Evolutionary conservation across 331 rosid species (phyloP).

Genomic region (Rhamnella rubrinervis): DNA sequence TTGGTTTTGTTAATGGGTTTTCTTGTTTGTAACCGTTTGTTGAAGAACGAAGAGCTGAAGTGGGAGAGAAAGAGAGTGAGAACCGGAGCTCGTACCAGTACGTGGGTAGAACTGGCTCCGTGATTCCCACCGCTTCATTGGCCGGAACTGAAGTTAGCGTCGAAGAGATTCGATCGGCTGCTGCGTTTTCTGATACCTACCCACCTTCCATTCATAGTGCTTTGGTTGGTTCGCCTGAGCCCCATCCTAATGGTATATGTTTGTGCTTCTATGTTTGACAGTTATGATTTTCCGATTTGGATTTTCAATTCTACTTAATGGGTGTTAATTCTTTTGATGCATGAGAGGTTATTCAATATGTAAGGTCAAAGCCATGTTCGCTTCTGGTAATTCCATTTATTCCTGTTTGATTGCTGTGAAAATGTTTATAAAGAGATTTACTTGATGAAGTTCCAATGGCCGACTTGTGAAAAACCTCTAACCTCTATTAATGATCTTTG

Average conservation of each 20-base stretch:
- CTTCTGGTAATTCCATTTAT: neutral
- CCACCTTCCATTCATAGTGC: constrained; percentile 85
- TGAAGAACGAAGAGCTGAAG: constrained; percentile 49
- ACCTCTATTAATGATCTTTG: neutral
- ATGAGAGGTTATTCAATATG: neutral
- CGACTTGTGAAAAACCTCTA: neutral
- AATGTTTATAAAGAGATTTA: neutral
- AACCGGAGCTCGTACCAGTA: constrained; percentile 66
- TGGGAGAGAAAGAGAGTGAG: constrained; percentile 52
- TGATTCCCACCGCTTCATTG: constrained; percentile 54
- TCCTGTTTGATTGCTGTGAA: neutral
- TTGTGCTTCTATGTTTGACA: neutral
- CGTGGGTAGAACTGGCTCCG: constrained; percentile 67
- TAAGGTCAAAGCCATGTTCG: neutral
- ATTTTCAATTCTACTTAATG: constrained; percentile 21
- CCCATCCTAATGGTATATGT: constrained; percentile 53
- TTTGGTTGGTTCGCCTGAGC: constrained; percentile 65
- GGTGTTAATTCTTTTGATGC: neutral
- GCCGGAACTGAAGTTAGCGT: constrained; percentile 80
- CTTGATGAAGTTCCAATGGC: neutral
- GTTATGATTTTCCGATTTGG: constrained; percentile 8
- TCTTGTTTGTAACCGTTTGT: neutral
- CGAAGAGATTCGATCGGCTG: constrained; percentile 88
- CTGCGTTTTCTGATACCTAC: constrained; percentile 56
- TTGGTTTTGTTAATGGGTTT: constrained; percentile 29